These are phyloP conservation scores for Murraya koenigii DNA, from an alignment of 345 rosid species.

Conservation along the genomic window DNA sequence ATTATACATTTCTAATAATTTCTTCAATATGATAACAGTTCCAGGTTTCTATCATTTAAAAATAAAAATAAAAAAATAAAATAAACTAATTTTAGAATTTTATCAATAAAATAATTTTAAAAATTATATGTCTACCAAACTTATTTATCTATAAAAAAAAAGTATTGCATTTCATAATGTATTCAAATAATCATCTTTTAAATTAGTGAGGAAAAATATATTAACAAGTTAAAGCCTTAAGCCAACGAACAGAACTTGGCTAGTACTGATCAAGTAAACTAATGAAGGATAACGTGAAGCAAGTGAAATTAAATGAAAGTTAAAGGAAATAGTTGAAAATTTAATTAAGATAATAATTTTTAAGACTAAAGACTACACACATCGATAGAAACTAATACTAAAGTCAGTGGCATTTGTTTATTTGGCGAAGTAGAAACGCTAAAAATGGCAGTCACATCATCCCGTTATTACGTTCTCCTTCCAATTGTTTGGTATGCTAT, in stretches of 20 bases:
- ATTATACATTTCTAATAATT: too few relatives aligned
- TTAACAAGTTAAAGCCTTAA: background rate
- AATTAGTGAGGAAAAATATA: background rate
- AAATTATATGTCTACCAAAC: too few relatives aligned
- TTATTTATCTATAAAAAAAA: background rate
- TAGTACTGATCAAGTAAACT: background rate
- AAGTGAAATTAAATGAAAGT: background rate
- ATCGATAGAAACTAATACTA: constrained; percentile 1
- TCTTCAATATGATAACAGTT: too few relatives aligned
- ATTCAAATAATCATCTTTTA: background rate
- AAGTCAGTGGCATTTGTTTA: constrained; percentile 1
- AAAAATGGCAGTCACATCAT: constrained; percentile 38
- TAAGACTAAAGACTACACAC: background rate
- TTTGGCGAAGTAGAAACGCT: constrained; percentile 11
- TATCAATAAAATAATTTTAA: too few relatives aligned
- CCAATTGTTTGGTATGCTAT: constrained; percentile 71
- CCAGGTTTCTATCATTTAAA: too few relatives aligned
- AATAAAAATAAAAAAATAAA: too few relatives aligned
- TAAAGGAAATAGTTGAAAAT: background rate
- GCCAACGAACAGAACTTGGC: background rate
- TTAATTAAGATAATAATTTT: background rate
- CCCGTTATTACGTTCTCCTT: constrained; percentile 30
- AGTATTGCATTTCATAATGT: background rate
- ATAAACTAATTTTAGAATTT: too few relatives aligned
- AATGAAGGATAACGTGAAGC: background rate